Evolutionary conservation across 805 yeast species (phyloP).

Genomic region (Spencermartinsiella europaea): DNA sequence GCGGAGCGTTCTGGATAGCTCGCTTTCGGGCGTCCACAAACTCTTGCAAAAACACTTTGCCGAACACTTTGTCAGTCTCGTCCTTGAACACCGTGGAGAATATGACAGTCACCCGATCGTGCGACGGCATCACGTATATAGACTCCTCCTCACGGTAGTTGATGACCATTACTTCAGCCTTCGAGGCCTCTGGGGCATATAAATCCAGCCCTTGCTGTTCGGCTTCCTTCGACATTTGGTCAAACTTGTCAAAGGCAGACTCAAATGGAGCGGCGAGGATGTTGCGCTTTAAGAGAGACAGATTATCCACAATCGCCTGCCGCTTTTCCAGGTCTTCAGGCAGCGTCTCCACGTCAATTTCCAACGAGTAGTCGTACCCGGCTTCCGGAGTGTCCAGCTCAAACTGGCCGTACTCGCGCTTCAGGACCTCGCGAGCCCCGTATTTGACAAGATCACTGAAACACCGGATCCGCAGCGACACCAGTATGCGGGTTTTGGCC

Average conservation of each 20-base stretch:
- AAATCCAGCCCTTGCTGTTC: slow-evolving; percentile 34
- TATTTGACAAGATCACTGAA: slow-evolving; percentile 67
- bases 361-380: slow-evolving; percentile 77
- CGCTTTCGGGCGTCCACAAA: slow-evolving; percentile 94
- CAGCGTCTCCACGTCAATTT: slow-evolving; percentile 51
- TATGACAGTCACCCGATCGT: slow-evolving; percentile 94
- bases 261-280: slow-evolving; percentile 92
- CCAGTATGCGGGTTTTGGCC: slow-evolving; percentile 54
- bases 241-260: slow-evolving; percentile 75
- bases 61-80: slow-evolving; percentile 76
- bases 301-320: slow-evolving; percentile 50
- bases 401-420: slow-evolving; percentile 49
- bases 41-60: slow-evolving; percentile 44
- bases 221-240: slow-evolving; percentile 44
- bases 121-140: slow-evolving; percentile 84
- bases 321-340: slow-evolving; percentile 42
- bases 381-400: slow-evolving; percentile 50
- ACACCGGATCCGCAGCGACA: slow-evolving; percentile 71
- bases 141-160: slow-evolving; percentile 92
- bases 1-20: slow-evolving; percentile 97
- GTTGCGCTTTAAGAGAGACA: slow-evolving; percentile 76
- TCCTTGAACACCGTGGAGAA: slow-evolving; percentile 93
- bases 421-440: slow-evolving; percentile 41
- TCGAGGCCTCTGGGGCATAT: slow-evolving; percentile 38
- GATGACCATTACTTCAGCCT: slow-evolving; percentile 59